Evolutionary conservation across 768 basidiomycete genomes (phyloP).

Genomic region (Naganishia kalamii): DNA sequence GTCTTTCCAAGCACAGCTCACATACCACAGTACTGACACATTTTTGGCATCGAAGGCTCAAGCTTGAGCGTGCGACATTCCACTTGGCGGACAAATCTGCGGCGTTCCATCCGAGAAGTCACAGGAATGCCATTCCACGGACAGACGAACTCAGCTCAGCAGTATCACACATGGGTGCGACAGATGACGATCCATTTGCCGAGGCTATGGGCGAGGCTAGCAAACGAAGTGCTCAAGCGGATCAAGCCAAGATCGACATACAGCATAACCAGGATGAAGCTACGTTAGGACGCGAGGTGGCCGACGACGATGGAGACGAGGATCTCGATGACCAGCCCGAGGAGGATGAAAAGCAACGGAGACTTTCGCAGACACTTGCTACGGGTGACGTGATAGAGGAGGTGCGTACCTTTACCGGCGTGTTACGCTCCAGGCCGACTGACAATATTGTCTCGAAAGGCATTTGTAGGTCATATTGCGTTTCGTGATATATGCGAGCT

Average conservation of each 20-base stretch:
- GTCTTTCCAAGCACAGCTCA: slow-evolving; percentile 18
- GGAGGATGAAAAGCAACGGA: slow-evolving; percentile 66
- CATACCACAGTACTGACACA: not conserved
- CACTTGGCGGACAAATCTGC: slow-evolving; percentile 52
- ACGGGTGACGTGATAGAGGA: slow-evolving; percentile 82
- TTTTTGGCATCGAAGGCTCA: slow-evolving; percentile 55
- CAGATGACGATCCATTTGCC: slow-evolving; percentile 45
- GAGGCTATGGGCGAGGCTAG: slow-evolving; percentile 36
- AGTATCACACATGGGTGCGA: slow-evolving; percentile 33
- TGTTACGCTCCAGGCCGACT: too few relatives aligned
- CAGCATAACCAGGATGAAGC: not conserved
- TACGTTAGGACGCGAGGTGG: not conserved
- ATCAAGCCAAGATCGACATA: not conserved
- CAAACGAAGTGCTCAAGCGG: slow-evolving; percentile 23
- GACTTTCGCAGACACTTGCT: slow-evolving; percentile 78
- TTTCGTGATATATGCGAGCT: not conserved
- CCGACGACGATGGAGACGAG: slow-evolving; percentile 12
- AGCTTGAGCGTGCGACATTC: slow-evolving; percentile 57
- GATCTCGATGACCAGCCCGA: slow-evolving; percentile 19
- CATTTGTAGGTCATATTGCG: too few relatives aligned
- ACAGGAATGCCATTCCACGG: slow-evolving; percentile 40
- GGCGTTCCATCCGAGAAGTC: slow-evolving; percentile 46
- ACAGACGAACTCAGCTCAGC: slow-evolving; percentile 43
- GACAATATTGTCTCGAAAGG: too few relatives aligned
- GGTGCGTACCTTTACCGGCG: slow-evolving; percentile 21